Conservation (phyloP, 306 rosid genomes). For the Cucumis sativus region DNA sequence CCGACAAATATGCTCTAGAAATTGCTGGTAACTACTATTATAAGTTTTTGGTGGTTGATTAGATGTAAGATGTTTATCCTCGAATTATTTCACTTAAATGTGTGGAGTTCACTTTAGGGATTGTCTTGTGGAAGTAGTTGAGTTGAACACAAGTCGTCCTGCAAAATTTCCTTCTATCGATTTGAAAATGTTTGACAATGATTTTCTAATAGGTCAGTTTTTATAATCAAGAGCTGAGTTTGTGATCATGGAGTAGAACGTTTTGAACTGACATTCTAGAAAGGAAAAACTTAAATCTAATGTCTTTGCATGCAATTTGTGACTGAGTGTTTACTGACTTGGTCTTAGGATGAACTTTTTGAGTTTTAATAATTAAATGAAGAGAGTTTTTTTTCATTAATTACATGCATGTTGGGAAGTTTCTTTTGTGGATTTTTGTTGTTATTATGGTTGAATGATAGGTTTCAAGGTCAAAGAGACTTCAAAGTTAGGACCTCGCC, state of each 20-base stretch:
- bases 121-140: neutral
- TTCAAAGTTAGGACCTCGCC: constrained; percentile 73
- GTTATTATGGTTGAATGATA: constrained; percentile 22
- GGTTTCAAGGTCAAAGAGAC: constrained; percentile 76
- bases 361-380: neutral
- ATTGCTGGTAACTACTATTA: constrained; percentile 35
- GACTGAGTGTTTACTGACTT: neutral
- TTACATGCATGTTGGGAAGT: neutral
- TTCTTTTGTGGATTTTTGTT: neutral
- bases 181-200: neutral
- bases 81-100: neutral
- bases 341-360: neutral
- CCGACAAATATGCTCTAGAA: constrained; percentile 65
- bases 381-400: neutral
- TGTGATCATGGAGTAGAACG: neutral
- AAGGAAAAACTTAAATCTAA: neutral
- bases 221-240: neutral
- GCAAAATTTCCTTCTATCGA: neutral
- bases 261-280: neutral
- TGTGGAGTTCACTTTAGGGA: neutral
- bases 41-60: constrained; percentile 8
- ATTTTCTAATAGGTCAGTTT: neutral
- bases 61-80: neutral
- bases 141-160: neutral
- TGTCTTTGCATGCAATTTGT: neutral